Evolutionary conservation across 805 yeast genomes (phyloP), one percentile per base, ranked within the genome.

Genomic region (Nakazawaea populi): DNA sequence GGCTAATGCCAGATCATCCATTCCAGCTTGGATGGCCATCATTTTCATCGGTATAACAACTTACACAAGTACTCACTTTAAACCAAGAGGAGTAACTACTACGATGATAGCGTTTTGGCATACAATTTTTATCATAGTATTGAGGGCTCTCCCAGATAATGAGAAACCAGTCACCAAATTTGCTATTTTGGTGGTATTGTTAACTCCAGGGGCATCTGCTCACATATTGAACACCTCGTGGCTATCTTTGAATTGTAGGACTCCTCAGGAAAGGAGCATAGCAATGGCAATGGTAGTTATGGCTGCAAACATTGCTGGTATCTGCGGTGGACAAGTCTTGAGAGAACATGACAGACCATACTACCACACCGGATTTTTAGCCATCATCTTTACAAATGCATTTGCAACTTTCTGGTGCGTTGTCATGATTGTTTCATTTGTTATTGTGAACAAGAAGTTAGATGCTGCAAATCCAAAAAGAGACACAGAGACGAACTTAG

Each of bases 251-350:
- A 57, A 57, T 39, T n/a, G 49, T 29, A 42, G 36, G 28, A 52
- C 49, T n/a, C 58, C 56, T 8, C 44, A 42, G 4, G 49, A 51
- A 32, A 49, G 59, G 31, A 56, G 54, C 47, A 47, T 57, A 24
- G 50, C 56, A 10, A 41, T 56, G 53, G 55, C 56, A 3, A 27
- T 54, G 31, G 29, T 54, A 30, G 52, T 56, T 2, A 56, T 56
- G 58, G 54, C 54, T n/a, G 58, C 58, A 1, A 54, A 57, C 38
- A 52, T 55, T 28, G 60, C 56, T 9, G 58, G 59, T 39, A 53
- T 57, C 34, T 49, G 54, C 43, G 60, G 53, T 47, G 57, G 58
- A 2, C 58, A 57, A 43, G 50, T 54, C 10, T 37, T 55, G 37
- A 54, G 59, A 51, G 49, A 46, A 8, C 37, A 46, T 40, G 60